Conservation (phyloP, 805 yeast genomes). For the Saccharomycopsis sp. region DNA sequence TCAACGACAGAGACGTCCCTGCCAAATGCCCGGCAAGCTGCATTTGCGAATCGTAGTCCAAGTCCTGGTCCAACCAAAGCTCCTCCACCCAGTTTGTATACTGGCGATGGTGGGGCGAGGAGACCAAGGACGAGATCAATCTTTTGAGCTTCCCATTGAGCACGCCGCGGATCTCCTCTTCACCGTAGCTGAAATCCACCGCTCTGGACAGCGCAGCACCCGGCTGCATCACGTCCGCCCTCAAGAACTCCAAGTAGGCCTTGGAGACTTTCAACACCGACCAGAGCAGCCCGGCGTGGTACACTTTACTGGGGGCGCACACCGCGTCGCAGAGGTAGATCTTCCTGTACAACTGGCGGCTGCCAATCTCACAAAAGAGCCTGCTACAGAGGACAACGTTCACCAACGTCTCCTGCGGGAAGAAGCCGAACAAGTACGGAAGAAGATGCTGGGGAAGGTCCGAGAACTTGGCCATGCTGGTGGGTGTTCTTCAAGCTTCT, state of each 20-base stretch:
- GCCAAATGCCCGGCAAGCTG: too few relatives aligned
- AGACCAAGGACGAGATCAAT: neutral
- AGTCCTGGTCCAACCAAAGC: conserved; percentile 17
- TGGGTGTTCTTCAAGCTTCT: too few relatives aligned
- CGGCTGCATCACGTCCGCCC: too few relatives aligned
- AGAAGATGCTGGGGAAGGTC: too few relatives aligned
- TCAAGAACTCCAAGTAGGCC: neutral
- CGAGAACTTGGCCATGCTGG: too few relatives aligned
- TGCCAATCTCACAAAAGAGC: neutral
- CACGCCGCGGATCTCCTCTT: neutral
- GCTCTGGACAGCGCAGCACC: too few relatives aligned
- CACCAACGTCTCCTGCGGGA: conserved; percentile 7
- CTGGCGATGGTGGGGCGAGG: neutral
- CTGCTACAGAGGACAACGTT: neutral
- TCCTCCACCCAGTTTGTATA: conserved; percentile 7
- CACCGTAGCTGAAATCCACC: too few relatives aligned
- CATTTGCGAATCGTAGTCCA: conserved; percentile 4
- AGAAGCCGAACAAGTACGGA: conserved; percentile 10
- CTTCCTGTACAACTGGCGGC: conserved; percentile 3
- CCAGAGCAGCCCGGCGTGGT: conserved; percentile 6
- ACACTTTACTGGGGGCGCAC: neutral
- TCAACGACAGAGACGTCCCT: neutral
- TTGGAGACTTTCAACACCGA: conserved; percentile 1
- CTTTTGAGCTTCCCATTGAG: neutral
- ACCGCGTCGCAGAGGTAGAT: conserved; percentile 8